Base-by-base conservation (phyloP, 139 green algal genomes). In the Chlamydomonas incerta region DNA sequence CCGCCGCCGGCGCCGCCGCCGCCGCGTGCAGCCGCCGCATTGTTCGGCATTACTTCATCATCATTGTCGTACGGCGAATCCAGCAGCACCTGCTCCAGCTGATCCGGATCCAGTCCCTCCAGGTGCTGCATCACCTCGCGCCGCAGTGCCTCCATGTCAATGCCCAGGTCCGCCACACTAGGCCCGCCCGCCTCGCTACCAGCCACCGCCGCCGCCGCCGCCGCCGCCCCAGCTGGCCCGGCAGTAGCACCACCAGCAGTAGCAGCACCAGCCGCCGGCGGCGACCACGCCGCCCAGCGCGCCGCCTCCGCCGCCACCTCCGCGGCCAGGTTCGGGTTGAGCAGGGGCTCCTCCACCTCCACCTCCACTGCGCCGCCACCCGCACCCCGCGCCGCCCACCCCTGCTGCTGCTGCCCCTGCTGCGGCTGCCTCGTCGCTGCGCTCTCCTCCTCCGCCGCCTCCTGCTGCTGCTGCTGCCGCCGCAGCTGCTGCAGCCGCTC, bases 131-230 rank as follows among this genome's bases (percentile, higher is more conserved):
- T 18, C 58, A 83, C 63, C 62, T 83, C 63, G 41, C 66, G 24
- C 41, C 77, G 77, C n/a, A 83, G 18, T 65, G 60, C 35, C 77
- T 83, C 77, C n/a, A 83, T n/a, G 57, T 83, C 41, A 2, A 74
- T 14, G 34, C 62, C 76, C 10, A 46, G 18, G 17, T 41, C 66
- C 14, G 14, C 4, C 31, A 26, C 15, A 24, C n/a, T 23, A 4
- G 14, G n/a, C 6, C 13, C 66, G 26, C 9, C 66, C 8, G 21
- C 66, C 8, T 1, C 31, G n/a, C 13, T 8, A 4, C 31, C 66
- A 1, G 21, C 31, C 31, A 1, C 66, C 66, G 34, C 62, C 4
- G 21, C 62, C 26, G 24, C 26, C 20, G 20, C 55, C 55, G 55
- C 20, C 55, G 55, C 55, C 55, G 18, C 8, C 55, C 20, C 55